A percentile compares a stretch with the other conserved stretches of the same genome.
These are phyloP conservation scores for Candida xyloterini DNA, from an alignment of 805 yeast species.

Conservation along the genomic window DNA sequence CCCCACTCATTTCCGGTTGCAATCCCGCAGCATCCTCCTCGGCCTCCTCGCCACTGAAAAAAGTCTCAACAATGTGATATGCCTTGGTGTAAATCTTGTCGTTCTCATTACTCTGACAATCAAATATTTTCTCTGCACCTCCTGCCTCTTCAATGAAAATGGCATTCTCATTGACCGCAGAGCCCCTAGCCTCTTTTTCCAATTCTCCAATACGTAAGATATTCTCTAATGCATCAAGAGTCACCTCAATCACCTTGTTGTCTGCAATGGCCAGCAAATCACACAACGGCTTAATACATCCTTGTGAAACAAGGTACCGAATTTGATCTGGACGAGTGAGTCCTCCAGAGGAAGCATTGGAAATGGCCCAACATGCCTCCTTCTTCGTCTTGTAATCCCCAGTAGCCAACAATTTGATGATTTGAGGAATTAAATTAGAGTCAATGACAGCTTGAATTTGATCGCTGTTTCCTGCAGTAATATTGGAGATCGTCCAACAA, in stretches of 20 bases:
- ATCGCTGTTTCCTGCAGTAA: conserved; percentile 93
- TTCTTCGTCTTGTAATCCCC: conserved; percentile 96
- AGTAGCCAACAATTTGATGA: conserved; percentile 66
- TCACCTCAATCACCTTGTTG: conserved; percentile 87
- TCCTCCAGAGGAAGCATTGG: conserved; percentile 97
- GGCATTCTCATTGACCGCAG: conserved; percentile 79
- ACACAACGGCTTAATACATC: conserved; percentile 95
- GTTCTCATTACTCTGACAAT: conserved; percentile 87
- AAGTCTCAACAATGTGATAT: conserved; percentile 82
- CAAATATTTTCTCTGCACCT: conserved; percentile 94
- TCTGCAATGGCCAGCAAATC: conserved; percentile 87
- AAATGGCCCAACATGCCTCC: conserved; percentile 99
- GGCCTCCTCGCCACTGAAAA: conserved; percentile 79
- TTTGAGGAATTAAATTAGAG: conserved; percentile 88
- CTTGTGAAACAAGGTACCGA: conserved; percentile 88
- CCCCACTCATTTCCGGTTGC: conserved; percentile 71
- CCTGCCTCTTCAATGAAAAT: conserved; percentile 96
- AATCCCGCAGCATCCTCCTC: conserved; percentile 65
- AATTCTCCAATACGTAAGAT: conserved; percentile 91
- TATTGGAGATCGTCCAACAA: conserved; percentile 97
- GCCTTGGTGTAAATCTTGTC: conserved; percentile 92
- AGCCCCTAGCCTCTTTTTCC: conserved; percentile 75
- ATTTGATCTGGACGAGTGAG: conserved; percentile 89
- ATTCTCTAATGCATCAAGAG: conserved; percentile 92
- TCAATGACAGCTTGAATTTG: conserved; percentile 98